Conservation (phyloP, 164 flowering plant species). For the Nymphaea colorata region DNA sequence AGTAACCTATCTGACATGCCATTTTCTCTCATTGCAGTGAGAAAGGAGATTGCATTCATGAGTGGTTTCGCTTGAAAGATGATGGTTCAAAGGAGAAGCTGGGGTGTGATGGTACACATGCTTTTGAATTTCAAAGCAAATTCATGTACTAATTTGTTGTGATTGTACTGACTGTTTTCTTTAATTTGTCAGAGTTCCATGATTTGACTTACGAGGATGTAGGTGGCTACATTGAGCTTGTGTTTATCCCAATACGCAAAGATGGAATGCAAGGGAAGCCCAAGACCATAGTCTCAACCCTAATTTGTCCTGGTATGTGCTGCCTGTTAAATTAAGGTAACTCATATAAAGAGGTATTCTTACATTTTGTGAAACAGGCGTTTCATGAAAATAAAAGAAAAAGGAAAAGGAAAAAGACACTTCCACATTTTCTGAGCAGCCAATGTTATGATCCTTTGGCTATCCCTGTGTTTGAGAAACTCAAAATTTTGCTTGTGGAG, state of each 20-base stretch:
- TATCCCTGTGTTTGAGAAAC: no score
- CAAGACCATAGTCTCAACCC: conserved; percentile 43
- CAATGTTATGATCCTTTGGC: no score
- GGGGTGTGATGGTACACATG: conserved; percentile 43
- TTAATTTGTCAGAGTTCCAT: conserved; percentile 40
- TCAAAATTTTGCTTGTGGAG: no score
- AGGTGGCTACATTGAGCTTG: conserved; percentile 59
- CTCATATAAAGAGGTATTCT: no score
- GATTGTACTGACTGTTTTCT: neutral
- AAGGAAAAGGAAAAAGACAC: no score
- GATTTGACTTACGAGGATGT: conserved; percentile 72
- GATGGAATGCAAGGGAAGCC: conserved; percentile 69
- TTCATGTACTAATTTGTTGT: neutral
- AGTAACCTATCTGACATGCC: neutral
- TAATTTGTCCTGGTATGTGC: conserved; percentile 69
- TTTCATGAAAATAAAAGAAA: no score
- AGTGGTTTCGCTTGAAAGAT: conserved; percentile 70
- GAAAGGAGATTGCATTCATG: conserved; percentile 61
- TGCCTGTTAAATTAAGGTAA: neutral
- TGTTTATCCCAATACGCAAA: conserved; percentile 68
- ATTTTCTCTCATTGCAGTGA: conserved; percentile 32
- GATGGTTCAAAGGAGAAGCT: conserved; percentile 55
- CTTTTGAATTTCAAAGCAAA: neutral
- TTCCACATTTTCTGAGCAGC: no score
- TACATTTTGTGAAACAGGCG: no score